These are phyloP conservation scores for Phyllosticta citrichinensis DNA, from an alignment of 2,329 filamentous ascomycete species.

Conservation along the genomic window DNA sequence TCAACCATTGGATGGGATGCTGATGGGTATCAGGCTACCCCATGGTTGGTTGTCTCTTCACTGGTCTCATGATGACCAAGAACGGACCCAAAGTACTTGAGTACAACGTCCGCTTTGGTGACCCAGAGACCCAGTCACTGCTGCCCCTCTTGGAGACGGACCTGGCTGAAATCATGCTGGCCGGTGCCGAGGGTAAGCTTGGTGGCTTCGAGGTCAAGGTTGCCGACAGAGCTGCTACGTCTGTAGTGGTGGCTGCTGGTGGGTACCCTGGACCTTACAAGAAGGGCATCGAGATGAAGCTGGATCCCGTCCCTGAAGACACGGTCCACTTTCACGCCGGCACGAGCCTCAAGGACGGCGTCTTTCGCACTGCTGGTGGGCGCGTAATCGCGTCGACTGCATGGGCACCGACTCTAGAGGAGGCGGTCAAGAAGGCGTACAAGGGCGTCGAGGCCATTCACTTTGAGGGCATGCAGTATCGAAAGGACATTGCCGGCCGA, in stretches of 20 bases:
- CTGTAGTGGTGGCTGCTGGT: slow-evolving; percentile 85
- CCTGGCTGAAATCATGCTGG: slow-evolving; percentile 78
- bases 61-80: slow-evolving; percentile 86
- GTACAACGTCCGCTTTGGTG: slow-evolving; percentile 89
- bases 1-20: not conserved
- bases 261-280: slow-evolving; percentile 79
- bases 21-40: slow-evolving; percentile 16
- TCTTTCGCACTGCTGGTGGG: slow-evolving; percentile 70
- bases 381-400: slow-evolving; percentile 91
- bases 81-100: slow-evolving; percentile 73
- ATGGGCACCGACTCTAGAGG: slow-evolving; percentile 62
- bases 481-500: slow-evolving; percentile 74
- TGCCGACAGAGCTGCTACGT: slow-evolving; percentile 58
- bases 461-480: slow-evolving; percentile 83
- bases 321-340: slow-evolving; percentile 84
- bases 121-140: slow-evolving; percentile 84
- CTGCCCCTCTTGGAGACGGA: slow-evolving; percentile 76
- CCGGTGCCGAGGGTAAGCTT: slow-evolving; percentile 67
- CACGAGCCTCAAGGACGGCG: slow-evolving; percentile 52
- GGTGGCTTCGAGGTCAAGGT: slow-evolving; percentile 59
- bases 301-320: slow-evolving; percentile 46
- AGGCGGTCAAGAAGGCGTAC: slow-evolving; percentile 83
- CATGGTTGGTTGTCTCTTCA: slow-evolving; percentile 64
- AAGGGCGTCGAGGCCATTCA: slow-evolving; percentile 67
- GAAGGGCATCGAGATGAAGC: slow-evolving; percentile 59